Evolutionary conservation across 257 asterid genomes (phyloP).

Genomic region (Gynochthodes officinalis): DNA sequence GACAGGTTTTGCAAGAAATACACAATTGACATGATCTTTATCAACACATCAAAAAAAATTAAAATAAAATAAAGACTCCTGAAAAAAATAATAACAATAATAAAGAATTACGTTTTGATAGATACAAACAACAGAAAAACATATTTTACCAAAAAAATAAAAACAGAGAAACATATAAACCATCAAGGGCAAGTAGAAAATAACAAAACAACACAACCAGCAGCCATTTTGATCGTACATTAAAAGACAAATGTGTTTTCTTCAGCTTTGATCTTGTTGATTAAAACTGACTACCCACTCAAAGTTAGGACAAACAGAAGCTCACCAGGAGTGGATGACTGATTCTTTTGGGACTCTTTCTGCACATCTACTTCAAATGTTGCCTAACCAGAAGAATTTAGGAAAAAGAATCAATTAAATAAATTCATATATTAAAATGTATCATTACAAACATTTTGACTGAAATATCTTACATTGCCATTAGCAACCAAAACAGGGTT

Average conservation of each 20-base stretch:
- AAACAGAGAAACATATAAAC: background rate
- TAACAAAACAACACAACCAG: constrained; percentile 6
- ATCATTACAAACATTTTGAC: constrained; percentile 15
- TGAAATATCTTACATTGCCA: constrained; percentile 57
- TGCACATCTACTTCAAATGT: constrained; percentile 32
- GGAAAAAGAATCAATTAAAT: constrained; percentile 5
- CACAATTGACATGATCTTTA: constrained; percentile 8
- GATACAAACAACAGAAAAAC: background rate
- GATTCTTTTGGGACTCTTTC: constrained; percentile 41
- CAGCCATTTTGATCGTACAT: background rate
- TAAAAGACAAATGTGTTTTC: too few relatives aligned
- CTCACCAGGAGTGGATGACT: constrained; percentile 51
- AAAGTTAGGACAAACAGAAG: constrained; percentile 11
- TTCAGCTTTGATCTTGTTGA: background rate
- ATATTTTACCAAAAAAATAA: background rate
- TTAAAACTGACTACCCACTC: constrained; percentile 12
- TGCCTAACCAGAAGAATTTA: constrained; percentile 39
- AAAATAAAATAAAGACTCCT: too few relatives aligned
- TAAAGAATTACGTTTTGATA: too few relatives aligned
- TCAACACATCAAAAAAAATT: background rate
- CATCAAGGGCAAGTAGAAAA: background rate
- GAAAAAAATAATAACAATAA: too few relatives aligned
- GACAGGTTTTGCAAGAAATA: constrained; percentile 3
- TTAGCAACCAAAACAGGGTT: constrained; percentile 33
- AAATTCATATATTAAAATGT: background rate